phyloP scores from a whole-genome alignment of 2,329 filamentous ascomycete genomes.

The Diaporthe citrichinensis region DNA sequence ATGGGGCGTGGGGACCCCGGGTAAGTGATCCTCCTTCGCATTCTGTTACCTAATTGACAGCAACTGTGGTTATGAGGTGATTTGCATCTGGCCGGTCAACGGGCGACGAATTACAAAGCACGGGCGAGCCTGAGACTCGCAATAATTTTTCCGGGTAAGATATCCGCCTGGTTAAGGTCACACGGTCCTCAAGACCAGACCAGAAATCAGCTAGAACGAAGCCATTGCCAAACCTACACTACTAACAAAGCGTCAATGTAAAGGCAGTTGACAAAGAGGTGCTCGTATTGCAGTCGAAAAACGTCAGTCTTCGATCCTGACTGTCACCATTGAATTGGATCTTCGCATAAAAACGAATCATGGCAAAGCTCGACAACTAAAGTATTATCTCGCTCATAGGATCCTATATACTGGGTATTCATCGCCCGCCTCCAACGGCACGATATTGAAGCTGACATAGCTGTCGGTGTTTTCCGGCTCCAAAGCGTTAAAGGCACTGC shows the following conservation, averaged over 20 bases:
- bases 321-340: neutral
- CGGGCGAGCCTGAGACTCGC: neutral
- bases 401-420: slow-evolving; percentile 6
- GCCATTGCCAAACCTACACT: neutral
- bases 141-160: slow-evolving; percentile 2
- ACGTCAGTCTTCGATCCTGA: neutral
- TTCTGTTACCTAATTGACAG: slow-evolving; percentile 28
- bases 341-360: neutral
- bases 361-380: neutral
- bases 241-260: neutral
- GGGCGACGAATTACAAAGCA: neutral
- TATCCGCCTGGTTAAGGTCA: neutral
- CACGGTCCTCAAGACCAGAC: neutral
- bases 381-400: neutral
- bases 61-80: slow-evolving; percentile 7
- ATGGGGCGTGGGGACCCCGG: slow-evolving; percentile 13
- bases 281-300: neutral
- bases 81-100: neutral
- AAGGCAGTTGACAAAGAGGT: neutral
- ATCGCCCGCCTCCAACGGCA: neutral
- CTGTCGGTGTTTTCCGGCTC: slow-evolving; percentile 15
- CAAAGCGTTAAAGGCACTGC: slow-evolving; percentile 2
- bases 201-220: neutral
- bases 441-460: slow-evolving; percentile 13
- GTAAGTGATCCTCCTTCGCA: slow-evolving; percentile 5